phyloP scores from a whole-genome alignment of 352 stramenopile species.

The Globisporangium orthogonon region DNA sequence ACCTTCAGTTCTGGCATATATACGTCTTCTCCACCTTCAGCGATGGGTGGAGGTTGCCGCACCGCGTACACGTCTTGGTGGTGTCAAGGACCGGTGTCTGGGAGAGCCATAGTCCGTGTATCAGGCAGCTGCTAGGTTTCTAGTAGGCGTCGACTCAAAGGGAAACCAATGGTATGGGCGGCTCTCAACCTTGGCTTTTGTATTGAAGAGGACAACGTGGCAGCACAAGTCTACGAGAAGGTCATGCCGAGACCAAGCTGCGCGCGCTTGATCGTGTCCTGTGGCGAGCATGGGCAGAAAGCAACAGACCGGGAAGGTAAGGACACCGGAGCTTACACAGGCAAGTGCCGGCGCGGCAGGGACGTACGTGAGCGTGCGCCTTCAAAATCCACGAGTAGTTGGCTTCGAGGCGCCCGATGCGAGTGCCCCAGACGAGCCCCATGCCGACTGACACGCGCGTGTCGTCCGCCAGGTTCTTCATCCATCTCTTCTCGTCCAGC shows the following conservation, averaged over 20 bases:
- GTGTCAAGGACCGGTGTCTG: neutral
- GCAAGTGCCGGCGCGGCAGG: too few species aligned
- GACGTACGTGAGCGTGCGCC: slow-evolving; percentile 64
- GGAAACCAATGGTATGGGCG: neutral
- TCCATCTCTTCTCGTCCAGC: slow-evolving; percentile 86
- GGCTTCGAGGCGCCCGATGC: slow-evolving; percentile 84
- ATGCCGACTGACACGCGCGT: slow-evolving; percentile 82
- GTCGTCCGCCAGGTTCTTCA: slow-evolving; percentile 85
- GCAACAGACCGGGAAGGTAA: neutral
- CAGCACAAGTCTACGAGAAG: slow-evolving; percentile 55
- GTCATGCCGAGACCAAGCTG: slow-evolving; percentile 82
- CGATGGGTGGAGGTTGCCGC: too few species aligned
- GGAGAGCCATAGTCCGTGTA: neutral
- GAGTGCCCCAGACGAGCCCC: slow-evolving; percentile 83
- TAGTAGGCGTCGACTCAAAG: too few species aligned
- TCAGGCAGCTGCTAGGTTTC: too few species aligned
- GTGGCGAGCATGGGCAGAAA: neutral
- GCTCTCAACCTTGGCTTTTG: neutral
- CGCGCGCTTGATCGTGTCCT: slow-evolving; percentile 85
- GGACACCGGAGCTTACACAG: neutral
- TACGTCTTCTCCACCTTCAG: too few species aligned
- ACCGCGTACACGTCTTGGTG: too few species aligned
- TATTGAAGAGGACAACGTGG: too few species aligned
- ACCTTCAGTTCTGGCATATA: too few species aligned
- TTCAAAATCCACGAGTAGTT: slow-evolving; percentile 91